Base-by-base conservation (phyloP, 2,329 filamentous ascomycete species). In the Juglanconis juglandina region DNA sequence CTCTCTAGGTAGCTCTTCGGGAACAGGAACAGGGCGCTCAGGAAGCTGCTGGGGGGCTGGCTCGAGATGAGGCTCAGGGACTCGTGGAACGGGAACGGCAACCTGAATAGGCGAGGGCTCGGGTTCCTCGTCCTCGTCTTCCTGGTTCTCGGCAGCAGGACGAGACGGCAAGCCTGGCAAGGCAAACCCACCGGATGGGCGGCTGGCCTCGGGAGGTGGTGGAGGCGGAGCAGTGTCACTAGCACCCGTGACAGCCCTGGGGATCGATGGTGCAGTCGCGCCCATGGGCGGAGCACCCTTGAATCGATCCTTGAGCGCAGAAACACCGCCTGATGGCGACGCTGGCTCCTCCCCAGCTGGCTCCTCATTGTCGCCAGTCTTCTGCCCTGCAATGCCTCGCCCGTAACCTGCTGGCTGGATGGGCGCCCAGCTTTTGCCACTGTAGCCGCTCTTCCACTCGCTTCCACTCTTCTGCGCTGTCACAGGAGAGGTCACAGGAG, bases 381-480 rank as follows among this genome's bases (percentile, higher is more conserved):
- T 81, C 69, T 94, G 87, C 62, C 81, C 80, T 41, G 78, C 64
- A 8, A 81, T 78, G 61, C 86, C 86, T 59, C 87, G 87, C 17
- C 88, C 88, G 57, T 87, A 93, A 59, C 84, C 81, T 9, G 84
- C 85, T 10, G 89, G 91, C 68, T 92, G 86, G 35, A 97, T 92
- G 3, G 92, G 78, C 33, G 86, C 92, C 94, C 94, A 98, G 39
- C 86, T 88, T 79, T 96, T 98, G 63, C 94, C 94, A 53, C 81
- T 79, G 72, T 97, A 97, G 17, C 91, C 90, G 73, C 92, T 96
- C 81, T 94, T 92, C 93, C 93, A 97, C 62, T 91, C 87, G 60
- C 81, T 81, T 63, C 90, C 92, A 69, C 90, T 96, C 70, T 82
- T 81, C 72, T 96, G 92, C 54, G 82, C 80, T 54, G 79, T 72